Evolutionary conservation across 1,284 basidiomycete genomes (phyloP).

Genomic region (Anthracocystis setariae): DNA sequence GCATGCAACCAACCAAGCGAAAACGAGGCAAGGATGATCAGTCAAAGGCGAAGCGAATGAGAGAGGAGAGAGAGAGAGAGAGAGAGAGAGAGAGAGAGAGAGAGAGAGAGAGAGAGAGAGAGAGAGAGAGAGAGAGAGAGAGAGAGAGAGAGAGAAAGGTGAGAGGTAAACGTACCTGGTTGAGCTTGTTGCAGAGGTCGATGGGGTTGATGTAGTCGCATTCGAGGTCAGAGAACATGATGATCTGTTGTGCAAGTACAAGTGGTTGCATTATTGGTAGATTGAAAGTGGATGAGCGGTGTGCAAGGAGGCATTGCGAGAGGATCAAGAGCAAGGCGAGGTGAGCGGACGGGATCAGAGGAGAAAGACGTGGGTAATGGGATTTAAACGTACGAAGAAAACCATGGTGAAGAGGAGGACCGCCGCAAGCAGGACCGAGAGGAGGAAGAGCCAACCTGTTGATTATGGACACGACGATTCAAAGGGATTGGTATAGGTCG

Average conservation of each 20-base stretch:
- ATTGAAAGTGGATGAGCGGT: background rate
- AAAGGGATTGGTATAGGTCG: no score
- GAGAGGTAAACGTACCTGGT: conserved; percentile 76
- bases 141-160: background rate
- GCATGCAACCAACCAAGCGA: no score
- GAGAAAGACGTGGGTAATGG: background rate
- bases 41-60: background rate
- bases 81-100: background rate
- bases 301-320: background rate
- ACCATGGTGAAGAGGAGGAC: conserved; percentile 67
- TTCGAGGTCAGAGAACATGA: conserved; percentile 81
- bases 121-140: background rate
- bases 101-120: background rate
- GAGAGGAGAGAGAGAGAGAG: background rate
- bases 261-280: background rate
- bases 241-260: conserved; percentile 76
- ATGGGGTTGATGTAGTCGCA: conserved; percentile 97
- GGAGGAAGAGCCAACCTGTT: conserved; percentile 65
- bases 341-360: background rate
- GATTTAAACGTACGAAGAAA: conserved; percentile 60
- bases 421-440: conserved; percentile 65
- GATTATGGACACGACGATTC: no score
- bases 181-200: conserved; percentile 99
- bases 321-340: background rate
- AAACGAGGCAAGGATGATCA: no score